Conservation (phyloP, 768 basidiomycete species). For the Collybia mongolica region DNA sequence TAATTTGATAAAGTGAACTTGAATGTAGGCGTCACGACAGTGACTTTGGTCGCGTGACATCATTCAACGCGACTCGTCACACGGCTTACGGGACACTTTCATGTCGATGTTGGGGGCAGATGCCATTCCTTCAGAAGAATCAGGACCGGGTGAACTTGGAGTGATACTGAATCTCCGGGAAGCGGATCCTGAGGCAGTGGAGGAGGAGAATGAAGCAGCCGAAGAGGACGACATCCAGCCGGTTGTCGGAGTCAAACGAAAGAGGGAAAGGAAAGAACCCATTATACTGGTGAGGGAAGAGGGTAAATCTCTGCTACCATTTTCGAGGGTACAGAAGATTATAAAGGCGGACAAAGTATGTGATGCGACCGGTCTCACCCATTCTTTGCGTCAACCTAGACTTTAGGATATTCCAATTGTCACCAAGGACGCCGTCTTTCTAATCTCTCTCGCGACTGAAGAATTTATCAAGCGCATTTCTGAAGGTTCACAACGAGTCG, state of each 20-base stretch:
- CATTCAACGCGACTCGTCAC: constrained; percentile 16
- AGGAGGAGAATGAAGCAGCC: constrained; percentile 1
- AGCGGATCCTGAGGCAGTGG: not conserved
- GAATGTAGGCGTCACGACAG: not conserved
- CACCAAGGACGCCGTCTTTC: constrained; percentile 73
- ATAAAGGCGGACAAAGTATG: constrained; percentile 82
- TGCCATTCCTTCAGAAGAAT: not conserved
- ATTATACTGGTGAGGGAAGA: constrained; percentile 26
- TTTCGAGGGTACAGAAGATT: constrained; percentile 79
- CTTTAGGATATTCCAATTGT: constrained; percentile 74
- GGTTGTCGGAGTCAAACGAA: constrained; percentile 21
- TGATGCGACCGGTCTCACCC: constrained; percentile 1
- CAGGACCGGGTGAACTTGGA: constrained; percentile 2
- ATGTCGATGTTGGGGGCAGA: constrained; percentile 7
- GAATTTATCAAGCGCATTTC: constrained; percentile 80
- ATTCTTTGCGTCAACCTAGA: not conserved
- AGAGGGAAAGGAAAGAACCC: constrained; percentile 25
- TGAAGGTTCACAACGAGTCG: constrained; percentile 68
- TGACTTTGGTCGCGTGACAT: constrained; percentile 7
- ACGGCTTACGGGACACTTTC: constrained; percentile 1
- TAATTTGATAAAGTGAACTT: no score
- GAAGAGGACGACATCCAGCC: not conserved
- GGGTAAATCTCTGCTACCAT: constrained; percentile 76
- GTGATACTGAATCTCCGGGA: not conserved
- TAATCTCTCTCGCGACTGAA: constrained; percentile 84